Conservation (phyloP, 2,329 filamentous ascomycete genomes). For the Cordyceps tenuipes region DNA sequence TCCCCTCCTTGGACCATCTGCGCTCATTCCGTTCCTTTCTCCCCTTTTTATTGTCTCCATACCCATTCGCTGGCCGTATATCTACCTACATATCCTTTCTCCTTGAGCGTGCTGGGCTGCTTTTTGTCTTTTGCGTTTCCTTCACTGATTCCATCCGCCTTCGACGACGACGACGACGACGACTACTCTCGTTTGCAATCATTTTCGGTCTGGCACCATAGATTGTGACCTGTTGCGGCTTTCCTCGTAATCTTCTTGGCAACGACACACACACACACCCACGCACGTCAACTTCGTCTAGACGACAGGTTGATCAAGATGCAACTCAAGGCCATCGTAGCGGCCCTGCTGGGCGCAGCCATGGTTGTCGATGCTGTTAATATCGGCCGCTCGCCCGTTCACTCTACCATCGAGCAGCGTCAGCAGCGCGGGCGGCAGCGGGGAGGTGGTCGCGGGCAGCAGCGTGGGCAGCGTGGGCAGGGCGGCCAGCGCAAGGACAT, state of each 20-base stretch:
- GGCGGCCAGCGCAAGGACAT: constrained; percentile 18
- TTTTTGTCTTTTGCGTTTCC: constrained; percentile 32
- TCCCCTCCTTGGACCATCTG: constrained; percentile 14
- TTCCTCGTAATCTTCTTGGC: constrained; percentile 16
- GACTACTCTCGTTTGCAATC: constrained; percentile 25
- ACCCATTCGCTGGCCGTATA: constrained; percentile 23
- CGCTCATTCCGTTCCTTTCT: constrained; percentile 16
- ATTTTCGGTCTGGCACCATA: constrained; percentile 42
- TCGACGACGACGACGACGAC: constrained; percentile 4
- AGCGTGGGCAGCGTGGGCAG: constrained; percentile 17
- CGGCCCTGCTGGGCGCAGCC: constrained; percentile 41
- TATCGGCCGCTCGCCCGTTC: constrained; percentile 30
- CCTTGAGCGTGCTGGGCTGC: constrained; percentile 18
- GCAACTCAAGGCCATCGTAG: constrained; percentile 42
- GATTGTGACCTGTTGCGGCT: constrained; percentile 14
- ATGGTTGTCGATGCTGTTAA: constrained; percentile 37
- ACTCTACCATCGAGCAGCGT: constrained; percentile 31
- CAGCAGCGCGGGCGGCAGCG: constrained; percentile 23
- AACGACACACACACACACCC: constrained; percentile 14
- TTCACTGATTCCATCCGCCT: constrained; percentile 37
- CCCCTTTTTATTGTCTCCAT: constrained; percentile 11
- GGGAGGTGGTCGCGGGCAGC: constrained; percentile 9
- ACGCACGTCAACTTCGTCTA: constrained; percentile 14
- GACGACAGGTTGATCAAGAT: constrained; percentile 27
- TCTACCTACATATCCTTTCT: constrained; percentile 17